phyloP scores from a whole-genome alignment of 345 rosid genomes.

The Citrus reticulata region DNA sequence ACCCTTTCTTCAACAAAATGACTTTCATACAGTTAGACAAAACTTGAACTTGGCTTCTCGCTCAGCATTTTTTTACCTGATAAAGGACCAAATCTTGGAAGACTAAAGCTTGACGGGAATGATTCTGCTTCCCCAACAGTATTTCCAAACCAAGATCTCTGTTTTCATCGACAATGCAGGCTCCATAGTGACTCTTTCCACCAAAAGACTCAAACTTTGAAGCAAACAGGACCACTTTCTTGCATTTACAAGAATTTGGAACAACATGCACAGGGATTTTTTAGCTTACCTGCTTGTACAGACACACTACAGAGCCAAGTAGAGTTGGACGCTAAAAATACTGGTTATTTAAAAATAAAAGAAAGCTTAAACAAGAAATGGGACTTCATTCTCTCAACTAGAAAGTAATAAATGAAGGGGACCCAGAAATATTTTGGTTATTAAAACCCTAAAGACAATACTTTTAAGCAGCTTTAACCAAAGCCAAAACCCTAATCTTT shows the following conservation, averaged over 20 bases:
- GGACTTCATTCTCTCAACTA: constrained; percentile 10
- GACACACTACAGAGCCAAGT: not conserved
- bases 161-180: constrained; percentile 41
- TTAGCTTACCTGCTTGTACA: not conserved
- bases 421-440: constrained; percentile 26
- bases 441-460: constrained; percentile 8
- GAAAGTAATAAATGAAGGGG: constrained; percentile 26
- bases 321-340: constrained; percentile 1
- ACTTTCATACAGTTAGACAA: not conserved
- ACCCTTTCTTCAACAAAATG: constrained; percentile 6
- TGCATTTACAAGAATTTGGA: constrained; percentile 13
- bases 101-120: constrained; percentile 7
- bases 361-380: constrained; percentile 9
- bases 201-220: constrained; percentile 32
- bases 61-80: constrained; percentile 19
- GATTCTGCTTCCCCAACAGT: constrained; percentile 30
- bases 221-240: constrained; percentile 21
- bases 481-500: constrained; percentile 23
- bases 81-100: constrained; percentile 13
- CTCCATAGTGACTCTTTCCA: constrained; percentile 18
- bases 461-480: constrained; percentile 22
- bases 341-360: not conserved
- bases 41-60: constrained; percentile 11
- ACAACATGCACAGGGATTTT: constrained; percentile 6
- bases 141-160: constrained; percentile 39